A percentile compares a stretch with the other conserved stretches of the same genome.
Evolutionary conservation across 495 filamentous ascomycete genomes (phyloP).

Genomic region (Aspergillus homomorphus): DNA sequence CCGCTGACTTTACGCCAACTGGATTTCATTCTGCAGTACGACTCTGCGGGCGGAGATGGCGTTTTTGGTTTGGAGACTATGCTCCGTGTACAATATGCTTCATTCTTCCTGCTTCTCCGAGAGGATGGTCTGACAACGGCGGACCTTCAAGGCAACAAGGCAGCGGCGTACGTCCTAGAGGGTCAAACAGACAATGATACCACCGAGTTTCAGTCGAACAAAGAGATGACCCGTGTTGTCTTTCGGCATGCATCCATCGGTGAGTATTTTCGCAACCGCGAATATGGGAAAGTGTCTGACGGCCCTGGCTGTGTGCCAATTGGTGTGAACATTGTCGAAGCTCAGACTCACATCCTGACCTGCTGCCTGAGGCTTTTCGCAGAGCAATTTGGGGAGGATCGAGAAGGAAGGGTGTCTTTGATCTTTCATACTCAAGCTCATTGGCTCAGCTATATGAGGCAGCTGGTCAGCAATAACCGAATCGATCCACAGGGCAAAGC

Average conservation of each 20-base stretch:
- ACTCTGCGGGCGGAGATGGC: neutral
- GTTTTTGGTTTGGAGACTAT: neutral
- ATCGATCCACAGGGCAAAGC: neutral
- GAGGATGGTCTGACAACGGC: conserved; percentile 5
- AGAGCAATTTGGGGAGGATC: neutral
- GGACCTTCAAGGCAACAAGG: neutral
- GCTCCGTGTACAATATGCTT: conserved; percentile 6
- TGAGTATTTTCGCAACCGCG: neutral
- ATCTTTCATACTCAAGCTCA: neutral
- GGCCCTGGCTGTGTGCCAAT: neutral
- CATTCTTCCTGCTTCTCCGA: neutral
- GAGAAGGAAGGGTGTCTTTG: neutral
- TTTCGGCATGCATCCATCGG: conserved; percentile 9
- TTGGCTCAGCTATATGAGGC: neutral
- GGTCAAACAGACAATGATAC: neutral
- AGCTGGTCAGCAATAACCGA: neutral
- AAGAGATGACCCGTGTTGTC: neutral
- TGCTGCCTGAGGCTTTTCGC: neutral
- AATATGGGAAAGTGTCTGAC: neutral
- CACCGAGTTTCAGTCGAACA: conserved; percentile 2
- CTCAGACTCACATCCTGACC: neutral
- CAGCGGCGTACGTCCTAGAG: neutral
- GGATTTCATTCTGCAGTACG: neutral
- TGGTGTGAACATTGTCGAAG: conserved; percentile 4
- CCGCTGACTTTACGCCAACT: neutral